Percentiles rank a stretch among this genome's conserved stretches.
Conservation (phyloP, 116 monocot genomes). For the Trichopus zeylanicus region DNA sequence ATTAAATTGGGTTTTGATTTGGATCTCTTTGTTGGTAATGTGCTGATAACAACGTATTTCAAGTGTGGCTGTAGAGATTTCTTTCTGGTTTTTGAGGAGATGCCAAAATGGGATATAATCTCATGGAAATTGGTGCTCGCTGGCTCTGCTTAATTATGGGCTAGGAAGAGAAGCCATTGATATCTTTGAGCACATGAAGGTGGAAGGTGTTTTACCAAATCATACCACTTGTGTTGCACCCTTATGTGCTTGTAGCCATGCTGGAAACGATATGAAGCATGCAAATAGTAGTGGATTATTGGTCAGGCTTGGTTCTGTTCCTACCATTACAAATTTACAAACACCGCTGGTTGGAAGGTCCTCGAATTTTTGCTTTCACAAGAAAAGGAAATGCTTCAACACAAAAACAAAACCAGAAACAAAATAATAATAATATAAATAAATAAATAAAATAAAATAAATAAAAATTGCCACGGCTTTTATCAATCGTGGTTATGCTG, state of each 20-base stretch:
- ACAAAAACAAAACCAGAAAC: no score
- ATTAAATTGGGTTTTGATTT: constrained; percentile 28
- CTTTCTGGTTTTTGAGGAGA: constrained; percentile 38
- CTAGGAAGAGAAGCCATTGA: constrained; percentile 38
- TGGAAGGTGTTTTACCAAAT: constrained; percentile 33
- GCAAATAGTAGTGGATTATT: no score
- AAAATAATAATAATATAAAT: no score
- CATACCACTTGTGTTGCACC: constrained; percentile 30
- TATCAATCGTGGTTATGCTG: no score
- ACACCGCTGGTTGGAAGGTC: no score
- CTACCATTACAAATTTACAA: no score
- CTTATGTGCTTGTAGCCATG: constrained; percentile 49
- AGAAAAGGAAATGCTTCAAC: no score
- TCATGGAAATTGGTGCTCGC: constrained; percentile 46
- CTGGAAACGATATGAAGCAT: no score
- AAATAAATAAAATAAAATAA: no score
- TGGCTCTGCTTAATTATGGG: constrained; percentile 48
- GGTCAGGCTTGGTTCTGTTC: no score
- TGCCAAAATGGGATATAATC: constrained; percentile 39
- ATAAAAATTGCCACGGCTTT: no score
- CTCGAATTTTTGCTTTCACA: no score
- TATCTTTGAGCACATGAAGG: constrained; percentile 39
- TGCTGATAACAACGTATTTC: constrained; percentile 53
- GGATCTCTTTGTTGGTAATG: constrained; percentile 39
- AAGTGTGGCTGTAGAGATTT: constrained; percentile 36